Evolutionary conservation across 495 filamentous ascomycete genomes (phyloP), one percentile per base, ranked within the genome.

Genomic region (Trichoderma virens): DNA sequence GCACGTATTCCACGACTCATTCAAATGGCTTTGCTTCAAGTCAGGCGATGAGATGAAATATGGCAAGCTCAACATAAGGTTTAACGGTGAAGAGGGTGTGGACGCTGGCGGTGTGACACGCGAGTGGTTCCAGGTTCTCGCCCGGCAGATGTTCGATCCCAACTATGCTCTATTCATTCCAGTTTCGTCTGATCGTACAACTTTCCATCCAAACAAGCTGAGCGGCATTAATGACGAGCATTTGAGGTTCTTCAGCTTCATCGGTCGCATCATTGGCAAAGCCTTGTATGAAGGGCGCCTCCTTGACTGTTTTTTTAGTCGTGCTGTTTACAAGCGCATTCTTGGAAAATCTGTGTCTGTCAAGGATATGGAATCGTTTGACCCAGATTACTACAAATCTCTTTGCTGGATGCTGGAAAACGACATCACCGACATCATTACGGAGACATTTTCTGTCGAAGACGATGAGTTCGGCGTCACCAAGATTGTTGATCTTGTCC

Each of bases 321-420:
- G 94, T 70, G 94, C 95, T 8, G 95, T 99, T 60, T 99, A 99
- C 80, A 98, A 97, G 80, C 86, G 89, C 66, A 97, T 99, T 65
- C 84, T 99, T 35, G 90, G 95, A 66, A 92, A 94, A 70, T 83
- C 91, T 6, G 94, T 97, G 35, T 97, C 92, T 5, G 89, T 98
- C 75, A 99, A 98, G 80, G 94, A 99, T 67, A 98, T 99, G 94
- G 94, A 99, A 74, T 97, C 94, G 16, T 88, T 99, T 62, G 94
- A 99, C 74, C 86, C 96, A 27, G 92, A 98, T 67, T 98, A 98
- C 79, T 97, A 97, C 83, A 98, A 99, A 73, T 97, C 93, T n/a
- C 85, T 99, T 8, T 83, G 92, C 45, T 99, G 94, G 94, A 97
- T 99, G 89, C 83, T 97, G 61, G 91, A 95, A 70, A 97, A 98